Percentiles rank a stretch among this genome's conserved stretches.
phyloP scores from a whole-genome alignment of 208 protist genomes.

The Phytomonas sp. region DNA sequence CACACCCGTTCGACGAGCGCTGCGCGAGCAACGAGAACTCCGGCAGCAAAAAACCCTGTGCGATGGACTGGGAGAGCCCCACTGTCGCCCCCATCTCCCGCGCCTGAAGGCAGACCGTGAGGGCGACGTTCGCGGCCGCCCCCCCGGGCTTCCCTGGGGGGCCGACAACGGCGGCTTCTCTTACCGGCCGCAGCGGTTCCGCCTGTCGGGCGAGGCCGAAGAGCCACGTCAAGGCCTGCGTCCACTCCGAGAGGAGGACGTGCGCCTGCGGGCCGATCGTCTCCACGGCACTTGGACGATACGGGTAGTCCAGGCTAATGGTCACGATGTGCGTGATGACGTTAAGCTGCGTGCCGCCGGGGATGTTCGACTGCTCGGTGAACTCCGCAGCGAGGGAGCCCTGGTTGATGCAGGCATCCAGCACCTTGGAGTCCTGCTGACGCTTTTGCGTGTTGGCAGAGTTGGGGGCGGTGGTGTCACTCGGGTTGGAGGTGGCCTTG shows the following conservation, averaged over 20 bases:
- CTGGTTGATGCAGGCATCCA: conserved; percentile 21
- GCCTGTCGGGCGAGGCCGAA: conserved; percentile 4
- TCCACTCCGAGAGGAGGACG: conserved; percentile 49
- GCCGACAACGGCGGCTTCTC: background rate
- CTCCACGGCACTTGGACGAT: conserved; percentile 42
- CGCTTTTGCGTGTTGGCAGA: background rate
- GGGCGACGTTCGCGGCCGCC: conserved; percentile 15
- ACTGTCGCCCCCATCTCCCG: conserved; percentile 38
- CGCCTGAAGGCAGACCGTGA: conserved; percentile 45
- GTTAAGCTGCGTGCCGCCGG: conserved; percentile 44
- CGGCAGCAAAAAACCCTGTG: conserved; percentile 46
- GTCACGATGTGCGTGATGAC: conserved; percentile 45
- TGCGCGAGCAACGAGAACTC: conserved; percentile 50
- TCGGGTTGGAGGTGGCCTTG: background rate
- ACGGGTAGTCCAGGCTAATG: conserved; percentile 33
- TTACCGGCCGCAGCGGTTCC: background rate
- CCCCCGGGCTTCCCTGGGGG: background rate
- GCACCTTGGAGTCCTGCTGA: conserved; percentile 7
- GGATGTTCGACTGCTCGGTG: conserved; percentile 33
- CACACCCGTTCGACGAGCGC: conserved; percentile 48
- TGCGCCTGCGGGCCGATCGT: conserved; percentile 70
- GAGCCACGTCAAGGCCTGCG: conserved; percentile 17
- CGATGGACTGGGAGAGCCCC: conserved; percentile 48
- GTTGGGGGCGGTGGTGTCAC: background rate
- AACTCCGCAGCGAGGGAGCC: conserved; percentile 35